Percentiles rank a stretch among this genome's conserved stretches.
Evolutionary conservation across 2,329 filamentous ascomycete genomes (phyloP).

Genomic region (Diaporthe velutina): DNA sequence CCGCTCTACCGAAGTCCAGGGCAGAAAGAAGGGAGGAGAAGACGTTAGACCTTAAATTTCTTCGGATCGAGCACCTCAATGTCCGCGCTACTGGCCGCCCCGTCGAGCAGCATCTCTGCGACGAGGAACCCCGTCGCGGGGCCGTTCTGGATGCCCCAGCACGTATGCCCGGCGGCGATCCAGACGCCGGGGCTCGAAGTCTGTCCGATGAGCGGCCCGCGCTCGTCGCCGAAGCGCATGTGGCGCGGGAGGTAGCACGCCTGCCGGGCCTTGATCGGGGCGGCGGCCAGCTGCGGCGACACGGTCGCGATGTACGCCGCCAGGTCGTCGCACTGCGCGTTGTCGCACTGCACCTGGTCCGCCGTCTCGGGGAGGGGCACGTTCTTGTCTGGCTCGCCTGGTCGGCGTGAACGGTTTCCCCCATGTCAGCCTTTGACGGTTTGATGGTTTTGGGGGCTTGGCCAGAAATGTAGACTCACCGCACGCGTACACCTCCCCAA

Average conservation of each 20-base stretch:
- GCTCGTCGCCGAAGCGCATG: conserved; percentile 69
- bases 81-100: conserved; percentile 75
- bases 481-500: conserved; percentile 92
- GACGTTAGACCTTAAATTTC: conserved; percentile 65
- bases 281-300: conserved; percentile 73
- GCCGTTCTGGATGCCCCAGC: conserved; percentile 98
- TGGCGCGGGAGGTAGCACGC: conserved; percentile 94
- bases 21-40: not conserved
- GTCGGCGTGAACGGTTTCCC: not conserved
- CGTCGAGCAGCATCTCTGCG: conserved; percentile 83
- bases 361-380: conserved; percentile 82
- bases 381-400: conserved; percentile 80
- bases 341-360: conserved; percentile 82
- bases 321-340: conserved; percentile 84
- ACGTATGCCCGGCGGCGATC: conserved; percentile 92
- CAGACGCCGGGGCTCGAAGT: conserved; percentile 81
- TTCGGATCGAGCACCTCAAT: conserved; percentile 76
- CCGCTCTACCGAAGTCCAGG: not conserved
- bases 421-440: not conserved
- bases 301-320: conserved; percentile 80
- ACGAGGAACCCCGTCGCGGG: conserved; percentile 88
- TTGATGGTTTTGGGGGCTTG: not conserved
- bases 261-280: conserved; percentile 81
- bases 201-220: conserved; percentile 81
- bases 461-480: conserved; percentile 65